Evolutionary conservation across 2,329 filamentous ascomycete genomes (phyloP).

Genomic region (Alternaria angustiovoidea): DNA sequence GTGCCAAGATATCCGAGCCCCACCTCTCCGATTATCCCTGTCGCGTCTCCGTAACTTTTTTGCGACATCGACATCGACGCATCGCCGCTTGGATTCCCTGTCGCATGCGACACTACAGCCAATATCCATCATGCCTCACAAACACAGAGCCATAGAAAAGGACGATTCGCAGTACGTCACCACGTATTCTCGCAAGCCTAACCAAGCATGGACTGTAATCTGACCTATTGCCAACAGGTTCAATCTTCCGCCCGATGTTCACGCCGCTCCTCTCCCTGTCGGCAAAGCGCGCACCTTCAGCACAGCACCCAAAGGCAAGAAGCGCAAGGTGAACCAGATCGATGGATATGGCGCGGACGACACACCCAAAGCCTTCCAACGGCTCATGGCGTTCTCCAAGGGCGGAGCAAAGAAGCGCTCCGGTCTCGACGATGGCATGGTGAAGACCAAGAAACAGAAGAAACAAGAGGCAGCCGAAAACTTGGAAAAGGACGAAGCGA

Average conservation of each 20-base stretch:
- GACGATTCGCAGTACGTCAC: slow-evolving; percentile 48
- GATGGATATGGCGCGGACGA: slow-evolving; percentile 72
- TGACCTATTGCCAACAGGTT: slow-evolving; percentile 58
- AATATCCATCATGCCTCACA: slow-evolving; percentile 75
- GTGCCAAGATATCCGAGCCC: slow-evolving; percentile 8
- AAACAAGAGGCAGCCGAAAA: slow-evolving; percentile 12
- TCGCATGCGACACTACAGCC: neutral
- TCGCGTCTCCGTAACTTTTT: slow-evolving; percentile 19
- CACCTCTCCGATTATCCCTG: slow-evolving; percentile 12
- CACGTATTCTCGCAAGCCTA: slow-evolving; percentile 5
- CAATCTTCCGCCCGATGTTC: slow-evolving; percentile 67
- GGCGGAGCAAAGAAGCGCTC: slow-evolving; percentile 61
- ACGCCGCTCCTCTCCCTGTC: slow-evolving; percentile 67
- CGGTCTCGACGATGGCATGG: slow-evolving; percentile 74
- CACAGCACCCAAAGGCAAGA: slow-evolving; percentile 43
- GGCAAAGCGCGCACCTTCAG: slow-evolving; percentile 54
- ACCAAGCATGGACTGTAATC: neutral
- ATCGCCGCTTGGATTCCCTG: neutral
- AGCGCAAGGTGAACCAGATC: slow-evolving; percentile 52
- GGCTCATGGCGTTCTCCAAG: slow-evolving; percentile 78
- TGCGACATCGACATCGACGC: slow-evolving; percentile 8
- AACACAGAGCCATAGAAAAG: slow-evolving; percentile 74
- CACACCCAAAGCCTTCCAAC: slow-evolving; percentile 85
- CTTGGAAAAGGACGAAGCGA: slow-evolving; percentile 18
- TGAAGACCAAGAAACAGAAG: slow-evolving; percentile 61